Evolutionary conservation across 345 rosid species (phyloP).

Genomic region (Salix dunnii): DNA sequence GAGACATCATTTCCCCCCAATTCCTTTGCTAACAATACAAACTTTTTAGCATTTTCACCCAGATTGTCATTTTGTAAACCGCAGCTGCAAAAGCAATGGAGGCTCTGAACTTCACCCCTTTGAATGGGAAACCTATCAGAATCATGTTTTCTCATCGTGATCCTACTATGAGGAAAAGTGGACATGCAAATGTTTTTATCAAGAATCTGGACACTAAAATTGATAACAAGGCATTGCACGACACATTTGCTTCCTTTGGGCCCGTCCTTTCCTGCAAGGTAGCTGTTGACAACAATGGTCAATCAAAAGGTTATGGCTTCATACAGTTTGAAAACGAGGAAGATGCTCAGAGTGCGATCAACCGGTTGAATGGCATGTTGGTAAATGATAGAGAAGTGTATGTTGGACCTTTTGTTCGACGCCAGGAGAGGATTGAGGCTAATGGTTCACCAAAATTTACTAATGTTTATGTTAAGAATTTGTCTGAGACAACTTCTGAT

Average conservation of each 20-base stretch:
- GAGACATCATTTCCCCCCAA: not conserved
- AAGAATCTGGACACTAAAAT: conserved; percentile 59
- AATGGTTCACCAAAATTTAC: conserved; percentile 45
- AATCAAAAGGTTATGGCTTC: conserved; percentile 59
- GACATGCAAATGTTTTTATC: conserved; percentile 65
- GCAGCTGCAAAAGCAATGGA: conserved; percentile 66
- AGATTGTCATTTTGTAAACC: conserved; percentile 7
- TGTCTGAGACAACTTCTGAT: conserved; percentile 49
- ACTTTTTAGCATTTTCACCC: not conserved
- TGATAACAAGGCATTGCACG: conserved; percentile 54
- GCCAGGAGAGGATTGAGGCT: conserved; percentile 37
- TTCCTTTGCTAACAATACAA: not conserved
- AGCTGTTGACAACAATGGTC: conserved; percentile 43
- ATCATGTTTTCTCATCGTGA: conserved; percentile 73
- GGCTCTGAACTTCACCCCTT: conserved; percentile 47
- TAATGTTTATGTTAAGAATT: conserved; percentile 62
- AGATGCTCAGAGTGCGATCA: conserved; percentile 50
- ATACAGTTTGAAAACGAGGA: conserved; percentile 69
- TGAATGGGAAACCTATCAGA: conserved; percentile 60
- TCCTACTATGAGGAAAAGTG: conserved; percentile 58
- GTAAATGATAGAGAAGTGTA: conserved; percentile 61
- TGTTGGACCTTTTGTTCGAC: conserved; percentile 55
- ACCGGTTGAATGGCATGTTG: conserved; percentile 57
- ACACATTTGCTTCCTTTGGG: conserved; percentile 56
- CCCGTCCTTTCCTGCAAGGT: conserved; percentile 63